These are phyloP conservation scores for Verticillium isaacii DNA, from an alignment of 2,329 filamentous ascomycete species.

Conservation along the genomic window DNA sequence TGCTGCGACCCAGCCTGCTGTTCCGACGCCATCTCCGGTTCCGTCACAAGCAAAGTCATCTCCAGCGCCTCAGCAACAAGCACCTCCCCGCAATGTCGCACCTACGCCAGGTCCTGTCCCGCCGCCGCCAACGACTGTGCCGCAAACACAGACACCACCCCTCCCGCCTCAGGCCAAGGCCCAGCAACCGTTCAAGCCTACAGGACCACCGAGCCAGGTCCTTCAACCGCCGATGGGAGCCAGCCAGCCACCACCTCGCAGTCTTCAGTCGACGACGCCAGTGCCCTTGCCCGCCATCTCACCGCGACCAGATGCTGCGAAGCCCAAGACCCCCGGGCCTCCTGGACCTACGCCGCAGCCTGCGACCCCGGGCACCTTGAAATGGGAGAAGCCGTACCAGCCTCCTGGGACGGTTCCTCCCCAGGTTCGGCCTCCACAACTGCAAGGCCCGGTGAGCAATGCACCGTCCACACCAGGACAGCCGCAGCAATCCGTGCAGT, in stretches of 20 bases:
- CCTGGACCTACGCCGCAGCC: constrained; percentile 15
- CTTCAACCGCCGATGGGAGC: constrained; percentile 31
- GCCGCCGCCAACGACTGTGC: constrained; percentile 3
- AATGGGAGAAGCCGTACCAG: constrained; percentile 38
- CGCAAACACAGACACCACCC: constrained; percentile 9
- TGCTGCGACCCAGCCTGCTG: not conserved
- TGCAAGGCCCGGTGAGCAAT: constrained; percentile 9
- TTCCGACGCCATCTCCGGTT: not conserved
- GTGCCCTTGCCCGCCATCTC: constrained; percentile 21
- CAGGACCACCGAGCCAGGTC: constrained; percentile 22
- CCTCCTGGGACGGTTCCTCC: constrained; percentile 23
- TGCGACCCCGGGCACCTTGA: constrained; percentile 21
- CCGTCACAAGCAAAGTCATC: not conserved
- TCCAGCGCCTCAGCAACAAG: not conserved
- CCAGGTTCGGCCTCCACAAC: constrained; percentile 19
- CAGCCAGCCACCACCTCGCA: constrained; percentile 22
- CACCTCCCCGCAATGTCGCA: not conserved
- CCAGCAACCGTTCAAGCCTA: constrained; percentile 27
- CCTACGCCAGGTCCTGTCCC: not conserved
- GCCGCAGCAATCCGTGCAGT: constrained; percentile 13
- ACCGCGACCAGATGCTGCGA: constrained; percentile 27
- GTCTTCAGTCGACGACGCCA: constrained; percentile 11
- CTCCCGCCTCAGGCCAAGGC: constrained; percentile 19
- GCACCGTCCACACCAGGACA: constrained; percentile 9
- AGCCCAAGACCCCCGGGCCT: constrained; percentile 24